Evolutionary conservation across 1,139 yeast genomes (phyloP), one percentile per base, ranked within the genome.

Genomic region (Nakaseomyces nivariensis): DNA sequence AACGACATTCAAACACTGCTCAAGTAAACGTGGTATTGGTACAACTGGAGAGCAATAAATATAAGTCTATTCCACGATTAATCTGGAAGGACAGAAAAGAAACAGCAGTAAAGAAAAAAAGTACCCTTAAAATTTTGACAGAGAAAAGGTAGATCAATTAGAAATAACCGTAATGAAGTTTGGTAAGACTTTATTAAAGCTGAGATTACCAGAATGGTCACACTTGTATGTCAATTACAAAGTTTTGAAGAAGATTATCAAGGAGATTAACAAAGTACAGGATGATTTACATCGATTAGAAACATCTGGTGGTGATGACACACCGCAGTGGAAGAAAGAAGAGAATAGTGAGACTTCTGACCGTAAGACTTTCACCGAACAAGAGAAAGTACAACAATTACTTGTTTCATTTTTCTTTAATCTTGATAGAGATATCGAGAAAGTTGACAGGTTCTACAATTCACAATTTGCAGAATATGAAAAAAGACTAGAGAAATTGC

Each of bases 191-290:
- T 73, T 87, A 58, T 69, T 82, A 38, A 73, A 86, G 51, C 95
- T 90, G 67, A 95, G 88, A 72, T 87, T 90, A 53, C 97, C 97
- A 7, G 96, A 89, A 69, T 90, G 97, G 97, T 74, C 77, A 50
- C 73, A 74, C 46, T 78, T 76, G 60, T 90, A 92, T 64, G 78
- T 90, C 74, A 85, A 88, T 69, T 92, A 92, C 69, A 92, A 90
- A 67, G 81, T 77, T 50, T 74, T 92, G 59, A 92, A 92, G 71
- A 83, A 85, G 64, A 77, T 81, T 58, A 85, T 90, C 68, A 87
- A 87, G 65, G 71, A 69, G 46, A 72, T 80, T 29, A 64, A 63
- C 4, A 43, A 40, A 4, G 56, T 65, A 13, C 73, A 72, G 43
- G 60, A 60, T 33, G 53, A 27, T 58, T 60, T 53, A 38, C 67